Conservation (phyloP, 192 early-diverging fungal species). For the Ambispora gerdemannii region DNA sequence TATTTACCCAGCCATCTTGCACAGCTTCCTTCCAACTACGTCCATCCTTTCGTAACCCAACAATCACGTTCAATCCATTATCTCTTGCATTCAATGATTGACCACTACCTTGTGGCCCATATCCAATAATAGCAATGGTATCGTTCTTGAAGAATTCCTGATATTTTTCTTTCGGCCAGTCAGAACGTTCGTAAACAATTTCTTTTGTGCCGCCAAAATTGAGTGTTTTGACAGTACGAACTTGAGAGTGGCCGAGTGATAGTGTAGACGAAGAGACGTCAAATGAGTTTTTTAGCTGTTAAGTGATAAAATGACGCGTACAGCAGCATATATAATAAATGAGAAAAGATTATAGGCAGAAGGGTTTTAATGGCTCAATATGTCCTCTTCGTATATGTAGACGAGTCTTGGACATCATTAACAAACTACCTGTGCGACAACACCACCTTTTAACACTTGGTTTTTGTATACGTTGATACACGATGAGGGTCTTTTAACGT, state of each 20-base stretch:
- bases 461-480: no score
- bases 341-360: no score
- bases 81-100: conserved; percentile 94
- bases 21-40: conserved; percentile 88
- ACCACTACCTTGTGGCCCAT: conserved; percentile 93
- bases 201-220: conserved; percentile 93
- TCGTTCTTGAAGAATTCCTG: conserved; percentile 90
- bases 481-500: no score
- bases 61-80: conserved; percentile 94
- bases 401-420: no score
- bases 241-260: conserved; percentile 38
- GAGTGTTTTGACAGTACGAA: conserved; percentile 86
- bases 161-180: conserved; percentile 91
- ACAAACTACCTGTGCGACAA: no score
- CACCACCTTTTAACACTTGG: no score
- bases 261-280: background rate
- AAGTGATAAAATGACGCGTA: no score
- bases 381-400: no score
- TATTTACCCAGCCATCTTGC: conserved; percentile 81
- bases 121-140: conserved; percentile 87
- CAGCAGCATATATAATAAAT: no score
- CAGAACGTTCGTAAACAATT: conserved; percentile 89
- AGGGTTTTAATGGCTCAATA: no score
- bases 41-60: conserved; percentile 87
- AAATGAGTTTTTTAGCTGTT: no score